Base-by-base conservation (phyloP, 129 eudicot genomes). In the Artemisia annua region DNA sequence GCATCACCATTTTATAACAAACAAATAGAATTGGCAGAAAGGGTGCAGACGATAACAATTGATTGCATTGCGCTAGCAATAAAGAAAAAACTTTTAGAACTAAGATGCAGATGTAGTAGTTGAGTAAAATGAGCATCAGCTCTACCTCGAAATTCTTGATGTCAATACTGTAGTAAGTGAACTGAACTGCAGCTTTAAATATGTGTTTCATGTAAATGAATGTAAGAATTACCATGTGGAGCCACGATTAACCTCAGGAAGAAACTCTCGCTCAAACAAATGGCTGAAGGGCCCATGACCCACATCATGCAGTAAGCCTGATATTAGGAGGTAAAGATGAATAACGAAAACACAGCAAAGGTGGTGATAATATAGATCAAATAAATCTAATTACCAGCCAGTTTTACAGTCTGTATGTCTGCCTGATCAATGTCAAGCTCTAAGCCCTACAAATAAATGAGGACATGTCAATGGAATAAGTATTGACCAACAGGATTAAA, bases 261-360 rank as follows among this genome's bases (percentile, higher is more conserved):
- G 87, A 83, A 92, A 92, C 67, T 87, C 94, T n/a, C 85, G 78
- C 79, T 92, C 96, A 85, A 92, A 92, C 85, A 87, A 61, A 88
- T 92, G 97, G 80, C 97, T 92, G 79, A 92, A 92, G 60, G 97
- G 97, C 58, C 97, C 97, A 73, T 92, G 97, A 49, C 97, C 97
- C 73, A 89, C 84, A 83, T 92, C 97, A 87, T 92, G 97, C 57
- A 92, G 86, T 63, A 92, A 85, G 49, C 97, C 97, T 92, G 65
- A 14, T 65, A 50, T 70, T 11, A 62, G 18, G 18, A 72, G 66
- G 7, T 51, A 71, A 63, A 20, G 24, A 48, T 18, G 43, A 11
- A 78, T 3, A 66, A 48, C 50, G 54, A 52, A 14, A 52, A 24
- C 48, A 12, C 22, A 66, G 55, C 16, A 79, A 63, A 66, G 22